These are phyloP conservation scores for Sphagnum fallax DNA, from an alignment of 228 moss, liverwort and hornwort genomes.

Conservation along the genomic window DNA sequence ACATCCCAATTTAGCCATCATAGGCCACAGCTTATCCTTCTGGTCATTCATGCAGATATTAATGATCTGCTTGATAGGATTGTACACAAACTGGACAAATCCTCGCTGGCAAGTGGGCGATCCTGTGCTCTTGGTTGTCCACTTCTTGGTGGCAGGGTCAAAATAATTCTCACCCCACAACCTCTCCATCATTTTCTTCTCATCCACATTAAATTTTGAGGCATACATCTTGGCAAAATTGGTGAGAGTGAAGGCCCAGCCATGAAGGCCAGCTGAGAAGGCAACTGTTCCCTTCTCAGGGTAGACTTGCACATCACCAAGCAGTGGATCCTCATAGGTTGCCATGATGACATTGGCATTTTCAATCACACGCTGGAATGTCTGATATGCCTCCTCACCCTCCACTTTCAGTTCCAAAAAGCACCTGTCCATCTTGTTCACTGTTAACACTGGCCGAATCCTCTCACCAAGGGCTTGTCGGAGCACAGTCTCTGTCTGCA, in stretches of 20 bases:
- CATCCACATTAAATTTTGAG: constrained; percentile 13
- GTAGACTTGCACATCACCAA: constrained; percentile 25
- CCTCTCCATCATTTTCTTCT: constrained; percentile 30
- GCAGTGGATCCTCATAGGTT: constrained; percentile 15
- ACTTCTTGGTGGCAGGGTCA: constrained; percentile 16
- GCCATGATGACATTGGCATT: constrained; percentile 24
- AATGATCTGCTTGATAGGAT: constrained; percentile 23
- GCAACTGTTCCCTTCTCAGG: constrained; percentile 22
- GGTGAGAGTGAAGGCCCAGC: constrained; percentile 23
- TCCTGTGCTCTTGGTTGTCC: constrained; percentile 18
- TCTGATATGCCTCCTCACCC: constrained; percentile 23
- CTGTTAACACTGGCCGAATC: constrained; percentile 10
- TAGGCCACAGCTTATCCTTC: constrained; percentile 25
- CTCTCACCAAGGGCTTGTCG: constrained; percentile 15
- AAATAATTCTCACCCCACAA: constrained; percentile 27
- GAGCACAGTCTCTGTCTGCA: constrained; percentile 10
- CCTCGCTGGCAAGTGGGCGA: constrained; percentile 16
- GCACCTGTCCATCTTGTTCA: constrained; percentile 27
- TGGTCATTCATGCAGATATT: constrained; percentile 25
- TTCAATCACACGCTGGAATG: constrained; percentile 25
- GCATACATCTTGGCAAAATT: constrained; percentile 25
- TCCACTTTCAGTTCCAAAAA: constrained; percentile 20
- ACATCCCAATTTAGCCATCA: constrained; percentile 15
- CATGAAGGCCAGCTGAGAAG: constrained; percentile 20
- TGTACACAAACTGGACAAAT: constrained; percentile 21